Percentiles rank a stretch among this genome's conserved stretches.
These are phyloP conservation scores for Mercurialis annua DNA, from an alignment of 345 rosid genomes.

Conservation along the genomic window DNA sequence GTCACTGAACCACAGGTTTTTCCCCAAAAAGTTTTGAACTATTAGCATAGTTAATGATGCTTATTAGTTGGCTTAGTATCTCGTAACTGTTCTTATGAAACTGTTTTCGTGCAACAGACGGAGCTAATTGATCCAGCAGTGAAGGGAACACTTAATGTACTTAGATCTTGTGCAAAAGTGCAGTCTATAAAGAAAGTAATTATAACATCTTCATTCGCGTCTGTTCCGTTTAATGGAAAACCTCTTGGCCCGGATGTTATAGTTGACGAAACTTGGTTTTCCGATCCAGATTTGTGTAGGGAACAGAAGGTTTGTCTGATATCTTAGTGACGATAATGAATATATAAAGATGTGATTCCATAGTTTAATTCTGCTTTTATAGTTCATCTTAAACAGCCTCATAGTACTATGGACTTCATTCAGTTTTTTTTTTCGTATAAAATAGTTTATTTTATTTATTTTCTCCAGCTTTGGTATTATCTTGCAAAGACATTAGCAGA, in stretches of 20 bases:
- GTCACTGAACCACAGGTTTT: constrained; percentile 1
- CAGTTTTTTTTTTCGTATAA: not conserved
- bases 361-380: too few relatives aligned
- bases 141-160: constrained; percentile 20
- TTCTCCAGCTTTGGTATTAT: constrained; percentile 16
- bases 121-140: constrained; percentile 16
- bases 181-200: constrained; percentile 14
- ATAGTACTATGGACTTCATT: too few relatives aligned
- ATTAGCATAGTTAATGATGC: too few relatives aligned
- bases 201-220: constrained; percentile 12
- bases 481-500: constrained; percentile 18
- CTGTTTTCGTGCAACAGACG: constrained; percentile 1
- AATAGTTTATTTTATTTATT: not conserved
- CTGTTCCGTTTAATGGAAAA: not conserved
- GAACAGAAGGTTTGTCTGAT: not conserved
- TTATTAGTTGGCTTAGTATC: too few relatives aligned
- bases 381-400: too few relatives aligned
- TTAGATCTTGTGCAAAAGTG: constrained; percentile 12
- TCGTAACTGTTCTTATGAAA: too few relatives aligned
- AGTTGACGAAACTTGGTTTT: constrained; percentile 18
- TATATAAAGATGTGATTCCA: too few relatives aligned
- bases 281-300: constrained; percentile 8
- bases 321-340: too few relatives aligned
- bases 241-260: constrained; percentile 3
- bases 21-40: too few relatives aligned